These are phyloP conservation scores for Zymoseptoria brevis DNA, from an alignment of 2,329 filamentous ascomycete species.

Conservation along the genomic window DNA sequence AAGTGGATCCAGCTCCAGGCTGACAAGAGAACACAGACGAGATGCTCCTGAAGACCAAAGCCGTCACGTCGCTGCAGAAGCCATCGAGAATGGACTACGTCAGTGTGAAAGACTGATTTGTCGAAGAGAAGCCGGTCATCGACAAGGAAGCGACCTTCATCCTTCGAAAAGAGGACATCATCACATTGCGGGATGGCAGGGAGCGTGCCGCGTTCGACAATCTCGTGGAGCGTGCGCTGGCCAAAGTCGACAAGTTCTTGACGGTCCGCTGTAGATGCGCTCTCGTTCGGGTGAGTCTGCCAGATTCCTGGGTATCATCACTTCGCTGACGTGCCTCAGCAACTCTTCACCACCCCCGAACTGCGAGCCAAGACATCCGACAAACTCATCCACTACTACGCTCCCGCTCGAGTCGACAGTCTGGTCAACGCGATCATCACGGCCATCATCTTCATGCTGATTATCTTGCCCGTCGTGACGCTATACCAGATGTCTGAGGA, in stretches of 20 bases:
- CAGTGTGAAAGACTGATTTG: conserved; percentile 32
- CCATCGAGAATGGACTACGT: conserved; percentile 35
- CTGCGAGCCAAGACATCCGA: conserved; percentile 32
- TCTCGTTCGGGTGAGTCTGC: conserved; percentile 23
- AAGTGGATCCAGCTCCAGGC: background rate
- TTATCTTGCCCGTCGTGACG: conserved; percentile 34
- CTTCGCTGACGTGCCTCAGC: conserved; percentile 15
- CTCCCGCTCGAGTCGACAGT: conserved; percentile 31
- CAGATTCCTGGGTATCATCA: too few relatives aligned
- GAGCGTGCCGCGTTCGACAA: conserved; percentile 37
- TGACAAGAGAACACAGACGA: conserved; percentile 22
- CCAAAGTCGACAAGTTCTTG: conserved; percentile 12
- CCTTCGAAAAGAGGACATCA: conserved; percentile 35
- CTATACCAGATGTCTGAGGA: conserved; percentile 33
- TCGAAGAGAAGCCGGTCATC: conserved; percentile 31
- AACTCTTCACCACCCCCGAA: conserved; percentile 33
- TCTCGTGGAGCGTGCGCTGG: conserved; percentile 26
- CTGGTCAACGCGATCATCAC: conserved; percentile 38
- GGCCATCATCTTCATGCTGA: conserved; percentile 35
- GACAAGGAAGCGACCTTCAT: conserved; percentile 30
- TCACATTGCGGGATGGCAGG: conserved; percentile 33
- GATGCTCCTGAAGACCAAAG: conserved; percentile 33
- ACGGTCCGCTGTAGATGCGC: conserved; percentile 24
- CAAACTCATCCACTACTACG: conserved; percentile 31
- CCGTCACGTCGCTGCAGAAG: conserved; percentile 31